Evolutionary conservation across 371 early-diverging fungal genomes (phyloP).

Genomic region (Mucor lusitanicus): DNA sequence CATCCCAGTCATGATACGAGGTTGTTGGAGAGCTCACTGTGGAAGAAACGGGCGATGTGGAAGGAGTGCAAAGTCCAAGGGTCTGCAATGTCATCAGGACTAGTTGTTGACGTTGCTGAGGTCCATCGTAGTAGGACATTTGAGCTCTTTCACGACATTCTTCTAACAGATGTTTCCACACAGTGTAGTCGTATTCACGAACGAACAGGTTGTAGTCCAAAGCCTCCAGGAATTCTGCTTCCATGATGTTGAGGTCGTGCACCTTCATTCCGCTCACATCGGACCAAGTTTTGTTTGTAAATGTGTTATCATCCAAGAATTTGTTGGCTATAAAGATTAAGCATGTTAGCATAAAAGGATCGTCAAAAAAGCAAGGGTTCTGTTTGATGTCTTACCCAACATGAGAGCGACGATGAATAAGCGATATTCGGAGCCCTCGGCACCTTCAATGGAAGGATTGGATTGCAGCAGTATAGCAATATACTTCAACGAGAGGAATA

Average conservation of each 20-base stretch:
- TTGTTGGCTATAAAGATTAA: slow-evolving; percentile 54
- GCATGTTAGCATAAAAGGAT: neutral
- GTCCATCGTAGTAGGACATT: slow-evolving; percentile 14
- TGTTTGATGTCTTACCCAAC: slow-evolving; percentile 36
- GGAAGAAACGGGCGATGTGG: neutral
- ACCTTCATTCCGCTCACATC: slow-evolving; percentile 69
- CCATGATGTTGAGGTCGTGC: slow-evolving; percentile 68
- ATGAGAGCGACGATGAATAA: slow-evolving; percentile 80
- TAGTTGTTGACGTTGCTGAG: slow-evolving; percentile 26
- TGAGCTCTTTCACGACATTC: slow-evolving; percentile 24
- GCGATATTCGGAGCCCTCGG: slow-evolving; percentile 76
- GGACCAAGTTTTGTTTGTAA: slow-evolving; percentile 74
- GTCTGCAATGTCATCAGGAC: slow-evolving; percentile 21
- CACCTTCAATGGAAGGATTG: slow-evolving; percentile 63
- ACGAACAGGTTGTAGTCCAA: slow-evolving; percentile 64
- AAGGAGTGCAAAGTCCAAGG: slow-evolving; percentile 21
- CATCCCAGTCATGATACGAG: neutral
- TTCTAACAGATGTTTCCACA: slow-evolving; percentile 38
- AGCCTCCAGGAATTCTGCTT: slow-evolving; percentile 67
- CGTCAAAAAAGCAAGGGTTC: neutral
- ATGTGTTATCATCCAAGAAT: slow-evolving; percentile 71
- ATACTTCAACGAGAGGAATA: slow-evolving; percentile 60
- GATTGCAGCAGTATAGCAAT: slow-evolving; percentile 59
- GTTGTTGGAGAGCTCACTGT: neutral
- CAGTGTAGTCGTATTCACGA: slow-evolving; percentile 54